Evolutionary conservation across 495 filamentous ascomycete species (phyloP).

Genomic region (Bacidia rubella): DNA sequence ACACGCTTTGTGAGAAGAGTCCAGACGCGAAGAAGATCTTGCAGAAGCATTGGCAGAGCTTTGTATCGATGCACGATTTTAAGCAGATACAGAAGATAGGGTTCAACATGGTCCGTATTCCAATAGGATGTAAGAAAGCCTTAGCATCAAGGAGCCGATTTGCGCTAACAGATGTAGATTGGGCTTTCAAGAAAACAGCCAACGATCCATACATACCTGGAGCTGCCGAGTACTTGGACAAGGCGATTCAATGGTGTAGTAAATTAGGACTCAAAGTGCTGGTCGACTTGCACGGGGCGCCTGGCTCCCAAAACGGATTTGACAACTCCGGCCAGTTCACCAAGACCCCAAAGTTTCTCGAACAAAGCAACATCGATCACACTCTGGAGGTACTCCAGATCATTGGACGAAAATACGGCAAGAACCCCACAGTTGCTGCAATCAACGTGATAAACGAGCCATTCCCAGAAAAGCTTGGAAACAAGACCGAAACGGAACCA

Average conservation of each 20-base stretch:
- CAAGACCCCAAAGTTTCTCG: conserved; percentile 25
- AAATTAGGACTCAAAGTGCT: conserved; percentile 30
- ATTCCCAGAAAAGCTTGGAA: conserved; percentile 32
- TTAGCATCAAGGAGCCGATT: background rate
- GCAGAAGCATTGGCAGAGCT: conserved; percentile 44
- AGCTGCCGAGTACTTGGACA: conserved; percentile 32
- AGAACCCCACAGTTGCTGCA: conserved; percentile 33
- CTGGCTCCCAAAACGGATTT: conserved; percentile 54
- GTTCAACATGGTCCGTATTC: conserved; percentile 36
- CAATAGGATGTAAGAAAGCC: conserved; percentile 26
- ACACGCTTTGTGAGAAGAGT: conserved; percentile 38
- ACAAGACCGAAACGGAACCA: conserved; percentile 36
- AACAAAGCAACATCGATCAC: conserved; percentile 30
- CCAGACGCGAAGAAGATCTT: conserved; percentile 35
- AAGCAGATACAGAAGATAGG: conserved; percentile 29
- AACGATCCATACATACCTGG: conserved; percentile 33
- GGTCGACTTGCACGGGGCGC: conserved; percentile 39
- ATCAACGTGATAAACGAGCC: conserved; percentile 53
- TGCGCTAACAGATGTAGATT: conserved; percentile 17
- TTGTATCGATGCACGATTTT: conserved; percentile 49
- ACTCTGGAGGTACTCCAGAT: conserved; percentile 36
- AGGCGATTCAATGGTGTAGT: conserved; percentile 32
- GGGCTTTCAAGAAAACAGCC: conserved; percentile 32
- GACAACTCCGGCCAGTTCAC: conserved; percentile 19
- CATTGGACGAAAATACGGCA: conserved; percentile 40